A percentile compares a stretch with the other conserved stretches of the same genome.
Conservation (phyloP, 306 rosid species). For the Corylus heterophylla region DNA sequence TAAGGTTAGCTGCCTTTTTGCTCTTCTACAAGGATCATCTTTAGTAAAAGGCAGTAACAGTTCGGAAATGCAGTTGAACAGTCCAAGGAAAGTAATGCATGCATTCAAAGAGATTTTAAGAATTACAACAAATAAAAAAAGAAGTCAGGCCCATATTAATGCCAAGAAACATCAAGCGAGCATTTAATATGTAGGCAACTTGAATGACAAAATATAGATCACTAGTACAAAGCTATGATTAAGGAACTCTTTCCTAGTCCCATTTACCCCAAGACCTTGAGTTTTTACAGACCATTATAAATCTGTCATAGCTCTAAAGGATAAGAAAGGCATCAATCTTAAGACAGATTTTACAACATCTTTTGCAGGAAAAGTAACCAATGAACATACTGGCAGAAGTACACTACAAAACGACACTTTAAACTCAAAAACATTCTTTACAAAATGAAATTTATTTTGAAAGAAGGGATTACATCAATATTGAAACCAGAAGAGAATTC, state of each 20-base stretch:
- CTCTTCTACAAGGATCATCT: neutral
- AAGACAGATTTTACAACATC: neutral
- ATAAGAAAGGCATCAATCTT: neutral
- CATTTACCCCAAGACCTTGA: neutral
- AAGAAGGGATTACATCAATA: neutral
- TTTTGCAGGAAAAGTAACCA: neutral
- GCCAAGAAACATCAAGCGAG: neutral
- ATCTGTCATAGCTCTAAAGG: neutral
- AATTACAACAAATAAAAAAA: neutral
- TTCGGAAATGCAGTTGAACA: neutral
- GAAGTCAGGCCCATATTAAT: neutral
- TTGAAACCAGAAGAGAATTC: neutral
- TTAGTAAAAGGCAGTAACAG: neutral
- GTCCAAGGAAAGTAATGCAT: neutral
- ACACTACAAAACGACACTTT: neutral
- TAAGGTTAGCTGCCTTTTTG: slow-evolving; percentile 7
- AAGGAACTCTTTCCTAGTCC: neutral
- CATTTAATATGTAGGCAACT: neutral
- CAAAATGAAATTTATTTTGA: neutral
- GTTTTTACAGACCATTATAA: neutral
- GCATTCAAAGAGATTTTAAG: neutral
- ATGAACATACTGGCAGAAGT: no score
- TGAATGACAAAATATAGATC: neutral
- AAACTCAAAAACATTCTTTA: neutral
- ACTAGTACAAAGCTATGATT: neutral